Evolutionary conservation across 257 asterid genomes (phyloP).

Genomic region (Solanum lycopersicoides): DNA sequence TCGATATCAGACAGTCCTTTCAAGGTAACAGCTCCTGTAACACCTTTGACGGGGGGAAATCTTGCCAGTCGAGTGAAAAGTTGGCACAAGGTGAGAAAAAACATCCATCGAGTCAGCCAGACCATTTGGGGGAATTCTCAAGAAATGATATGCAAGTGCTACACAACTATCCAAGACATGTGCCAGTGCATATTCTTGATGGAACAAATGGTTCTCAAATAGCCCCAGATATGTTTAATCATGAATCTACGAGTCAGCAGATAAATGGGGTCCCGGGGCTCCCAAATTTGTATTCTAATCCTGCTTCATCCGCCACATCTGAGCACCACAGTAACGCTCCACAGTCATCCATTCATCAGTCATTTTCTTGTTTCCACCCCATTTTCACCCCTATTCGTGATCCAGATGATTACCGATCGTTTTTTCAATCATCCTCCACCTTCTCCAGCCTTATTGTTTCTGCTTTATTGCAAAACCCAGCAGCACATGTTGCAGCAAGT

Average conservation of each 20-base stretch:
- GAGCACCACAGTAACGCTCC: slow-evolving; percentile 41
- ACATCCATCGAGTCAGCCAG: slow-evolving; percentile 28
- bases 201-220: slow-evolving; percentile 35
- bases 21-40: slow-evolving; percentile 27
- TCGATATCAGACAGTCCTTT: slow-evolving; percentile 22
- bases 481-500: slow-evolving; percentile 91
- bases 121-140: slow-evolving; percentile 20
- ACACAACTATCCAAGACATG: slow-evolving; percentile 62
- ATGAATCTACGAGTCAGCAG: slow-evolving; percentile 33
- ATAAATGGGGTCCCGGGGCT: slow-evolving; percentile 30
- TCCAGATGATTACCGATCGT: slow-evolving; percentile 54
- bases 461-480: slow-evolving; percentile 73
- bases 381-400: slow-evolving; percentile 41
- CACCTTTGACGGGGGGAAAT: slow-evolving; percentile 17
- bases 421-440: slow-evolving; percentile 48
- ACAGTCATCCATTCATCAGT: slow-evolving; percentile 42
- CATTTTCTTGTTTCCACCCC: slow-evolving; percentile 60
- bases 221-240: slow-evolving; percentile 21
- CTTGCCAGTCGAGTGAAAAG: slow-evolving; percentile 28
- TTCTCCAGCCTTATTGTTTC: slow-evolving; percentile 77
- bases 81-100: slow-evolving; percentile 11
- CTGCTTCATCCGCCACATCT: slow-evolving; percentile 37
- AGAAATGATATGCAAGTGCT: slow-evolving; percentile 30
- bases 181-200: slow-evolving; percentile 84
- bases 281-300: slow-evolving; percentile 32